Evolutionary conservation across 371 early-diverging fungal species (phyloP), one percentile per base, ranked within the genome.

Genomic region (Mucor saturninus): DNA sequence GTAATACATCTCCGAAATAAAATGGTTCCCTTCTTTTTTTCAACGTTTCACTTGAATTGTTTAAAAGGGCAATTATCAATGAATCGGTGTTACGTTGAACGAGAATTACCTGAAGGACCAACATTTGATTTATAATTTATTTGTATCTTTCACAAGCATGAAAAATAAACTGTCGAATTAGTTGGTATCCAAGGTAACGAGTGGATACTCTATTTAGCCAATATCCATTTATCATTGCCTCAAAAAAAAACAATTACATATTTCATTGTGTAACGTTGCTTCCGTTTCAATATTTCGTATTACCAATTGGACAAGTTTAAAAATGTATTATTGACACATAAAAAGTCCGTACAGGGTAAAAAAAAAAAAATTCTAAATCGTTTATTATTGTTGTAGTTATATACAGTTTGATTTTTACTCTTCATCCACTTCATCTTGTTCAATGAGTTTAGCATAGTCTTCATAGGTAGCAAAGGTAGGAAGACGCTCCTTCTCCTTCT

Each of bases 401-500:
- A 42, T 35, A 31, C 31, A n/a, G 35, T 9, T 54, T 21, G 21
- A 21, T 21, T 21, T 21, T 64, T 50, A 50, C 29, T 68, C 39
- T 48, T 67, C 59, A 52, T 69, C 58, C 4, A 52, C 45, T 31
- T 52, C 57, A 13, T 72, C 69, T 45, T 69, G 62, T 43, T 75
- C 75, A 54, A 75, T 68, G 38, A 75, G 62, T 35, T 64, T 66
- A 29, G 88, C 90, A 72, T 91, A 91, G 56, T 91, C 91, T 61
- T 91, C 91, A 66, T 81, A 84, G 26, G 89, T 84, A 15, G 87
- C 91, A 68, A 91, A 87, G 42, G 86, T 83, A 32, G 91, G 91
- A 67, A 90, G 62, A 72, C 81, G 56, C 51, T 66, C 68, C 51
- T 75, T 80, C 62, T 80, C 62, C 37, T 56, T 67, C 77, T 86